A percentile compares a stretch with the other conserved stretches of the same genome.
Evolutionary conservation across 345 rosid species (phyloP).

Genomic region (Cardamine resedifolia): DNA sequence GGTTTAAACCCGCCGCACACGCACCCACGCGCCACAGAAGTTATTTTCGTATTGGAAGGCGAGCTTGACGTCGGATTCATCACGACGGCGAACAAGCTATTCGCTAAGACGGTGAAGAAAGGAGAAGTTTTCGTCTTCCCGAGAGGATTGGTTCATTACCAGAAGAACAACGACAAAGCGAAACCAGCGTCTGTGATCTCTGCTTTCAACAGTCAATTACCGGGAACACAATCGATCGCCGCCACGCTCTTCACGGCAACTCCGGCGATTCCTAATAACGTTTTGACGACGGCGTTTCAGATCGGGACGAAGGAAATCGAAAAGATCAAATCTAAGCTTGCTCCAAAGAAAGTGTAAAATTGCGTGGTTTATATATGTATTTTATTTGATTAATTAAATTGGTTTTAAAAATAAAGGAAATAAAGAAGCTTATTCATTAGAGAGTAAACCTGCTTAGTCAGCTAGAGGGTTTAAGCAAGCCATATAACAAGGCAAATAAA

Average conservation of each 20-base stretch:
- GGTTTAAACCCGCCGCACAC: constrained; percentile 75
- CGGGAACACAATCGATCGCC: constrained; percentile 66
- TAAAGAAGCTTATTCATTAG: constrained; percentile 3
- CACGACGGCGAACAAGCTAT: constrained; percentile 55
- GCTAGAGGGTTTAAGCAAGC: not conserved
- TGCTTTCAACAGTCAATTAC: constrained; percentile 64
- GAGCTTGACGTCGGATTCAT: constrained; percentile 64
- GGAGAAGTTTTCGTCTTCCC: constrained; percentile 68
- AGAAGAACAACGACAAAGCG: constrained; percentile 56
- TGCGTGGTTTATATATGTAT: not conserved
- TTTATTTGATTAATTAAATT: not conserved
- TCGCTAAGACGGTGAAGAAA: constrained; percentile 54
- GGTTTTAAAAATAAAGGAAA: not conserved
- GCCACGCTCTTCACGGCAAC: constrained; percentile 47
- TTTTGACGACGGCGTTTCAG: constrained; percentile 56
- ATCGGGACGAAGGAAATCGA: constrained; percentile 59
- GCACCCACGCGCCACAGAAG: constrained; percentile 71
- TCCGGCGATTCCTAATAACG: constrained; percentile 55
- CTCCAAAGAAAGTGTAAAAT: constrained; percentile 49
- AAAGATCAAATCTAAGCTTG: constrained; percentile 54
- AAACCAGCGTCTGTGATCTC: constrained; percentile 47
- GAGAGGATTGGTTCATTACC: constrained; percentile 61
- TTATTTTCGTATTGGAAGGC: constrained; percentile 59
- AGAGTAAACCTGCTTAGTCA: constrained; percentile 12
- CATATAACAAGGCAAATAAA: not conserved